Conservation (phyloP, 164 flowering plant species). For the Nymphaea thermarum region DNA sequence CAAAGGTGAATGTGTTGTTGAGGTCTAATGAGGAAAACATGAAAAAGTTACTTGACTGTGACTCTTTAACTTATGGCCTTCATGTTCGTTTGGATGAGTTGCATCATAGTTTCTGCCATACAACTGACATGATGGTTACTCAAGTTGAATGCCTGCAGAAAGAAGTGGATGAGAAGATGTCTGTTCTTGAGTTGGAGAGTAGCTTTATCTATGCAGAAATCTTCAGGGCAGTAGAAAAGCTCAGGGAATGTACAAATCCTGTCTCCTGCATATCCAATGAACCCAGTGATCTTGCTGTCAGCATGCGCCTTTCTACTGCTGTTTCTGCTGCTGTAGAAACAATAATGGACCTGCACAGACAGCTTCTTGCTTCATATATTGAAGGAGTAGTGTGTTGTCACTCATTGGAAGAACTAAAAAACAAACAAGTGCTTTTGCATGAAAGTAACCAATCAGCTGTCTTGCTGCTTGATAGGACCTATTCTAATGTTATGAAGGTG, state of each 20-base stretch:
- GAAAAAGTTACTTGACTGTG: slow-evolving; percentile 24
- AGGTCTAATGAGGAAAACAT: not conserved
- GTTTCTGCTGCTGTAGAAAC: slow-evolving; percentile 37
- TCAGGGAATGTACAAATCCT: slow-evolving; percentile 22
- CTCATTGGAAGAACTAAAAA: slow-evolving; percentile 26
- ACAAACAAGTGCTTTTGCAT: slow-evolving; percentile 27
- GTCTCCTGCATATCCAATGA: slow-evolving; percentile 7
- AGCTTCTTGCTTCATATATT: slow-evolving; percentile 32
- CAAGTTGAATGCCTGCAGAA: slow-evolving; percentile 40
- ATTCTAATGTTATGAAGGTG: slow-evolving; percentile 30
- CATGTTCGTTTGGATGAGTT: slow-evolving; percentile 28
- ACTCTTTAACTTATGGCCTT: slow-evolving; percentile 32
- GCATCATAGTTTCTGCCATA: slow-evolving; percentile 28
- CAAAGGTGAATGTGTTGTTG: slow-evolving; percentile 27
- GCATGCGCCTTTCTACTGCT: slow-evolving; percentile 21
- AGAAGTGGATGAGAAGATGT: slow-evolving; percentile 26
- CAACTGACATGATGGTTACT: slow-evolving; percentile 15
- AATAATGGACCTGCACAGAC: slow-evolving; percentile 38
- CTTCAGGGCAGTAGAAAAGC: slow-evolving; percentile 32
- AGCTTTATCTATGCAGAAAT: slow-evolving; percentile 23
- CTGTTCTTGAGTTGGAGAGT: slow-evolving; percentile 39
- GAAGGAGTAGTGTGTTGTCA: slow-evolving; percentile 23
- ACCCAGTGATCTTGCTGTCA: slow-evolving; percentile 15
- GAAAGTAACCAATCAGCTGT: slow-evolving; percentile 30
- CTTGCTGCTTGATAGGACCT: slow-evolving; percentile 26